A percentile compares a stretch with the other conserved stretches of the same genome.
These are phyloP conservation scores for Pythium phragmitis DNA, from an alignment of 352 stramenopile genomes.

Conservation along the genomic window DNA sequence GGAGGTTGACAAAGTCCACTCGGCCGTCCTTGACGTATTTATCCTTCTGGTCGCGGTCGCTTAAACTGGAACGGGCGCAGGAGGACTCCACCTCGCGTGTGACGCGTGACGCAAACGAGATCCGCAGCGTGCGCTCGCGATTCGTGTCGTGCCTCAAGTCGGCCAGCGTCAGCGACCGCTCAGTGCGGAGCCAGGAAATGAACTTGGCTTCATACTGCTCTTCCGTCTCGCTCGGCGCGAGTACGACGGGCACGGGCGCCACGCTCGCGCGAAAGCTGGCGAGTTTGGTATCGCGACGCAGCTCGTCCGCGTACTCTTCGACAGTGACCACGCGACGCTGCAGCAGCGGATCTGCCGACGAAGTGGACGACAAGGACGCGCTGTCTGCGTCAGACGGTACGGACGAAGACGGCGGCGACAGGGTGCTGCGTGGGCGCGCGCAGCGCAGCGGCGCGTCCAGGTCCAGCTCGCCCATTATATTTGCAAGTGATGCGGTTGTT, in stretches of 20 bases:
- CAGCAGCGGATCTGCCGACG: conserved; percentile 1
- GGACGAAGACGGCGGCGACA: neutral
- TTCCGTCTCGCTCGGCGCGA: conserved; percentile 4
- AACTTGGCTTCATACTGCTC: conserved; percentile 9
- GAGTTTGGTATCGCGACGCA: neutral
- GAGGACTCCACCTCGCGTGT: neutral
- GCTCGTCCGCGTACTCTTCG: conserved; percentile 1
- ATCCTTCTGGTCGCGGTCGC: neutral
- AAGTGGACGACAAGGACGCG: neutral
- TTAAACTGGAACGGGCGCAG: neutral
- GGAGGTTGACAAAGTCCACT: neutral
- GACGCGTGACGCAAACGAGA: conserved; percentile 9
- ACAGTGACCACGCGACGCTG: conserved; percentile 2
- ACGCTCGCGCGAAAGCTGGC: neutral
- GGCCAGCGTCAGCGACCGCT: neutral
- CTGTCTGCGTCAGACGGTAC: neutral
- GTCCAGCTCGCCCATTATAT: neutral
- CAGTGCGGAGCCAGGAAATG: neutral
- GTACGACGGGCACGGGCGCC: conserved; percentile 1
- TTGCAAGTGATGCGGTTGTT: neutral
- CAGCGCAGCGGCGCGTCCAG: neutral
- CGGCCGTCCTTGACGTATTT: neutral
- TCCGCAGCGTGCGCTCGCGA: conserved; percentile 6
- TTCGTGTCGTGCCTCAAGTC: neutral
- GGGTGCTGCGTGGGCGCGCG: neutral